Base-by-base conservation (phyloP, 164 flowering plant genomes). In the Sedum album region DNA sequence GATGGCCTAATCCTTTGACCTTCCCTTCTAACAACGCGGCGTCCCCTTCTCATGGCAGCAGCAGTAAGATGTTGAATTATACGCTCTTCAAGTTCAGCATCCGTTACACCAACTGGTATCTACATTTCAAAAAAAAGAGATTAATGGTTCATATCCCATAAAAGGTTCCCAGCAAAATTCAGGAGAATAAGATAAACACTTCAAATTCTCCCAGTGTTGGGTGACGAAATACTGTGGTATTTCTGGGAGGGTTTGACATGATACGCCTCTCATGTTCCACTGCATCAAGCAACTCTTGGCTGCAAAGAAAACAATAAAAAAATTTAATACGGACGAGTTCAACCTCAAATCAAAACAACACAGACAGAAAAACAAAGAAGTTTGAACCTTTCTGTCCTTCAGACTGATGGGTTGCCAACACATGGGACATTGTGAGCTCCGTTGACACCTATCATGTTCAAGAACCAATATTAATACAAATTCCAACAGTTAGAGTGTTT, bases 221-320 rank as follows among this genome's bases (percentile, higher is more conserved):
- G 62, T 77, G 84, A 67, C 68, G 82, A 72, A 81, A 79, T 72
- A 79, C 73, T 39, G 82, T 68, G 36, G 82, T 61, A 69, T 66
- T 78, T 69, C 80, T 81, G 4, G 80, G 48, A 41, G 77, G 76
- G 26, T 72, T 77, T 20, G 63, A 15, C 71, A 79, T n/a, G n/a
- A n/a, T n/a, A n/a, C n/a, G n/a, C n/a, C n/a, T n/a, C n/a, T n/a
- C n/a, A n/a, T n/a, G n/a, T n/a, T n/a, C n/a, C n/a, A n/a, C n/a
- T n/a, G n/a, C n/a, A n/a, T n/a, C n/a, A n/a, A n/a, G n/a, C n/a
- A 82, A 68, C 73, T 82, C 84, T 68, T 79, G 82, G 49, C 82
- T 82, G 81, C 53, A 67, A 68, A 21, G 36, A 65, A 26, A 63
- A 63, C 5, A 39, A 42, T 15, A 13, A 51, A 23, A 11, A 5